Evolutionary conservation across 306 rosid genomes (phyloP).

Genomic region (Rosa persica): DNA sequence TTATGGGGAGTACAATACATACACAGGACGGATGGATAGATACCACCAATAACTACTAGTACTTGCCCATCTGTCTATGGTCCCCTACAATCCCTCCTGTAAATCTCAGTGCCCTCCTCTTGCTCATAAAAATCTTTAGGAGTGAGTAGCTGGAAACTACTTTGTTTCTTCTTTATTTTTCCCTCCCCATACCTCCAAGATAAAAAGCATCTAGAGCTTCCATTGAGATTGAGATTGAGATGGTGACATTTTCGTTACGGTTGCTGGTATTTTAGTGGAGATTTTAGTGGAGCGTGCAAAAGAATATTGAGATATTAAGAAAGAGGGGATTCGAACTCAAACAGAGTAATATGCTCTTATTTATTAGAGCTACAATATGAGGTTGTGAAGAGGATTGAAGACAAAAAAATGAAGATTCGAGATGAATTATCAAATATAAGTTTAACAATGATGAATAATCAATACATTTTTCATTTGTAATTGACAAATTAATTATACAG

Average conservation of each 20-base stretch:
- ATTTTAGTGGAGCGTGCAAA: constrained; percentile 23
- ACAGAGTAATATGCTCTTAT: constrained; percentile 7
- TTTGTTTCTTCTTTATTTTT: constrained; percentile 18
- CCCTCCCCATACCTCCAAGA: constrained; percentile 1
- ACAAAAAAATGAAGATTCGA: neutral
- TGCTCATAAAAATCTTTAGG: constrained; percentile 19
- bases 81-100: constrained; percentile 60
- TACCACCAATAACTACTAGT: constrained; percentile 49
- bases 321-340: neutral
- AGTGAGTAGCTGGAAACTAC: constrained; percentile 44
- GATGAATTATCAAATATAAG: neutral
- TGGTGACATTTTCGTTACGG: constrained; percentile 43
- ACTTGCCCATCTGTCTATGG: constrained; percentile 46
- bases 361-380: neutral
- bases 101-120: constrained; percentile 40
- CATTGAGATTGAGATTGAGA: constrained; percentile 21
- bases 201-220: constrained; percentile 5
- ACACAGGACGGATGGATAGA: constrained; percentile 29
- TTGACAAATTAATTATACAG: neutral
- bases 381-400: neutral
- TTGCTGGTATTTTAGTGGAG: constrained; percentile 38
- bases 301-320: neutral
- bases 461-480: neutral
- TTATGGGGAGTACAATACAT: constrained; percentile 32
- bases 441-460: neutral